Conservation (phyloP, 345 rosid species). For the Bruguiera sexangula region DNA sequence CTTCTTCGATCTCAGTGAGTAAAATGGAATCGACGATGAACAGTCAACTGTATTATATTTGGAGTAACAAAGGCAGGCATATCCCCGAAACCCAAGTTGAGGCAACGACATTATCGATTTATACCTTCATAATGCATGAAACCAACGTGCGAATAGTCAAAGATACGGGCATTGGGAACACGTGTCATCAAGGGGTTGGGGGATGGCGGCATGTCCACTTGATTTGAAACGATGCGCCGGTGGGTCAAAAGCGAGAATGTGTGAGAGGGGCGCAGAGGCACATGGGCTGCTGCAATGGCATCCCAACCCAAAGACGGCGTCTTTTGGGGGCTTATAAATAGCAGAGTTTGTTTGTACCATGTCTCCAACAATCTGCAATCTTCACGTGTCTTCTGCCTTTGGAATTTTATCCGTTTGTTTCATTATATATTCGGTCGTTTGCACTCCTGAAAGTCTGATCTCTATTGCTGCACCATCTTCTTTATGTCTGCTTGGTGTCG, state of each 20-base stretch:
- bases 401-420: constrained; percentile 9
- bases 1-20: not conserved
- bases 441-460: constrained; percentile 37
- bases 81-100: constrained; percentile 23
- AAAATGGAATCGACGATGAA: not conserved
- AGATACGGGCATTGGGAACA: constrained; percentile 14
- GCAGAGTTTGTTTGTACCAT: constrained; percentile 8
- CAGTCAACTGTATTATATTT: too few relatives aligned
- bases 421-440: not conserved
- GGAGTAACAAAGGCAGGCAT: constrained; percentile 5
- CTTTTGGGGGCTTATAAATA: constrained; percentile 43
- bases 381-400: constrained; percentile 38
- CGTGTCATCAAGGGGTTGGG: constrained; percentile 31
- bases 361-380: constrained; percentile 12
- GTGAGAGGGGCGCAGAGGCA: constrained; percentile 15
- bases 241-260: constrained; percentile 15
- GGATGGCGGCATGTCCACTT: constrained; percentile 23
- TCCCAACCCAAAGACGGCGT: constrained; percentile 1
- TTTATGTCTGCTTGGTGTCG: constrained; percentile 6
- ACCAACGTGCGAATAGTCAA: constrained; percentile 14
- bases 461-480: constrained; percentile 6
- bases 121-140: constrained; percentile 16
- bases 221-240: constrained; percentile 7
- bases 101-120: constrained; percentile 31
- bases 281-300: constrained; percentile 9